Base-by-base conservation (phyloP, 805 yeast species). In the Torulaspora delbrueckii region DNA sequence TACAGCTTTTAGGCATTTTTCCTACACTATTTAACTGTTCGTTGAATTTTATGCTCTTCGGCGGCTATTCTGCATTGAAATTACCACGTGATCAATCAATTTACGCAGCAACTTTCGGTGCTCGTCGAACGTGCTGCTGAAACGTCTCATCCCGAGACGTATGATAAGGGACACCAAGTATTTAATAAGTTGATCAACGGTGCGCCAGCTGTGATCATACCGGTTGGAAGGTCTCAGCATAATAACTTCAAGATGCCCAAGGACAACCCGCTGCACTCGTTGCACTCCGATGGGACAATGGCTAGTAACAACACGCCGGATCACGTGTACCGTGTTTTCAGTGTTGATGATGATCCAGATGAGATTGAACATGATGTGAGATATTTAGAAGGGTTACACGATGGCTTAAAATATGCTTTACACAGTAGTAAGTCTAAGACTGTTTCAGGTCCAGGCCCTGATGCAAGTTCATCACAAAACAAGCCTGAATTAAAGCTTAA, bases 281-380 rank as follows among this genome's bases (percentile, higher is more conserved):
- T 49, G 40, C 41, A 49, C 45, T 46, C 62, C 51, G 26, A 63
- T 48, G 47, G 64, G 43, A 42, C 58, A 42, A 48, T 58, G 27
- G 48, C 60, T 46, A 7, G 59, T 39, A 42, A 40, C 8, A 38
- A 37, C 36, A 45, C 46, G 24, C 53, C 55, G 13, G 59, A 58
- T 35, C 57, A 52, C 50, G 47, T 60, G 26, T 66, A 62, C 40
- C 61, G 71, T 35, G 63, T 84, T 0, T 87, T 82, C 60, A 81
- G 89, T 28, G 95, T 86, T 0, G 96, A 87, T 60, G 96, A 87
- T 62, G 88, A 84, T 56, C 78, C 84, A 35, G 77, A 78, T 51
- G 96, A 86, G 51, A 73, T 81, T 13, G 84, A 79, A 48, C 78
- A 76, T 13, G 85, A 78, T 52, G 63, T 75, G 43, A 77, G 78